Base-by-base conservation (phyloP, 352 stramenopile species). In the Pythium monospermum region DNA sequence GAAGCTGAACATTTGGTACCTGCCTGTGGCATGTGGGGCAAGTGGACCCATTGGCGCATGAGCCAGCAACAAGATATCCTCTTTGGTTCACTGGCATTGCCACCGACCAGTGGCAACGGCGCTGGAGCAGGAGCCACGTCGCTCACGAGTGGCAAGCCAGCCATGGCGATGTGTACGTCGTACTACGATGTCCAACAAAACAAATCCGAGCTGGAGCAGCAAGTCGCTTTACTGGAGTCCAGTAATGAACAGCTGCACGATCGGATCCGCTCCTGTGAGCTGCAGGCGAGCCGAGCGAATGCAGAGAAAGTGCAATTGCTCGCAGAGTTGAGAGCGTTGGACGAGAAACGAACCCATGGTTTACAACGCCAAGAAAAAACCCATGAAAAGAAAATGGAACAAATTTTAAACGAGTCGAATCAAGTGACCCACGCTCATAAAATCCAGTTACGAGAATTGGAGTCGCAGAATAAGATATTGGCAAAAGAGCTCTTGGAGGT, bases 11-110 rank as follows among this genome's bases (percentile, higher is more conserved):
- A 92, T 27, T 83, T 88, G 37, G 82, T 92, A 0, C 82, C 82
- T 16, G 73, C 77, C 13, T 91, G 82, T 21, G 77, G 77, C 2
- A 84, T 91, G 71, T 93, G 79, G 79, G 79, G 79, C 18, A 91
- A 91, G 47, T 93, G 79, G 79, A 86, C 82, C 2, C 76, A 92
- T 49, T 91, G 82, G 82, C 73, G 79, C 23, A 87, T 92, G 82
- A 82, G 80, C 49, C 76, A 88, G 45, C 76, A 88, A 41, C 65
- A 82, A 19, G 66, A 65, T 21, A 53, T 71, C 28, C 52, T 73
- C 23, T 67, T 52, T 26, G 49, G 53, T 23, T 66, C 57, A 11
- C 40, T 66, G 11, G 46, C 57, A 0, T 36, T 64, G 28, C 33
- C 51, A 46, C 13, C 23, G 36, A 30, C 43, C 26, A 37, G 33